Evolutionary conservation across 225 moss, liverwort and hornwort species (phyloP), one percentile per base, ranked within the genome.

Genomic region (Climacium dendroides): DNA sequence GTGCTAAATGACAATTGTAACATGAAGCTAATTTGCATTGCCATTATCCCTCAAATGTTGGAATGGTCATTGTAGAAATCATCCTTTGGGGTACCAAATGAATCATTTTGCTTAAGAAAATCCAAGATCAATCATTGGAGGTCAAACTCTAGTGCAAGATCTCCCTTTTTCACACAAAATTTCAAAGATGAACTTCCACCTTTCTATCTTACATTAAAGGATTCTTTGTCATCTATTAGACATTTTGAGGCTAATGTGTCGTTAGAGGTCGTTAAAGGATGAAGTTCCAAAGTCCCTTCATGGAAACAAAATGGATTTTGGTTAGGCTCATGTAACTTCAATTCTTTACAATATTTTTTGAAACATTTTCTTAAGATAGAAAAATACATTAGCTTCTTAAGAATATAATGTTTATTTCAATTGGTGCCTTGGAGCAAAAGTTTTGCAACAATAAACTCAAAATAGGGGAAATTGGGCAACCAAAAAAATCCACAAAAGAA

Each of bases 211-310:
- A n/a, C n/a, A n/a, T n/a, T n/a, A n/a, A n/a, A n/a, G n/a, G n/a
- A n/a, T n/a, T n/a, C 4, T 20, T 0, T 13, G 1, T 13, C 67
- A 22, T 67, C 7, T 1, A 23, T 23, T 0, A 1, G 7, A 37
- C 0, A 67, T 23, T 37, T 23, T 67, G 23, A 37, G 23, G 13
- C 1, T 67, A 0, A 0, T 1, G 3, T 0, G 2, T n/a, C 1
- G 5, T n/a, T n/a, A 11, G 0, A 20, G 0, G 20, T n/a, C n/a
- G 18, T 66, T 11, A 66, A n/a, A 0, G 0, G 18, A 22, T 0
- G 19, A 34, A n/a, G 67, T 23, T 7, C 10, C 11, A 37, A 22
- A 66, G 12, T 22, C 66, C 12, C 22, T 0, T 22, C 1, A 3
- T 48, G 4, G 10, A 5, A 34, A 19, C 19, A 65, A 65, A 35